Percentiles rank a stretch among this genome's conserved stretches.
Conservation (phyloP, 2,329 filamentous ascomycete species). For the Pyricularia grisea region DNA sequence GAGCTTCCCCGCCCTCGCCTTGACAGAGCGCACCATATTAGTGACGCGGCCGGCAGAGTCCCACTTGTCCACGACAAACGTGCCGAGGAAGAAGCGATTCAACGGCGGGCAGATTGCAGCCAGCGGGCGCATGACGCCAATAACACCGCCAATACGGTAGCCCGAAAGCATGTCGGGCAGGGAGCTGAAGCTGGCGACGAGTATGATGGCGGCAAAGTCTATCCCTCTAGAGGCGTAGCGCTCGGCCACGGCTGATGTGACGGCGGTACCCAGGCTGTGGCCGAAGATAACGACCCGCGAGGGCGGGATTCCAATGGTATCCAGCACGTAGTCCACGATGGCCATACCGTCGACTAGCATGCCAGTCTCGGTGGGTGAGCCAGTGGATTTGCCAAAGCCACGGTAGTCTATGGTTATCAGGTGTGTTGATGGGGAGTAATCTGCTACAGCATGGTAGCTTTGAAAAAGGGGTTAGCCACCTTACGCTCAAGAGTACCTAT, state of each 20-base stretch:
- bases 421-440: slow-evolving; percentile 60
- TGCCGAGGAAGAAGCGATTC: slow-evolving; percentile 44
- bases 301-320: slow-evolving; percentile 53
- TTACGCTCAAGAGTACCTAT: neutral
- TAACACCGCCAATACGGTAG: slow-evolving; percentile 68
- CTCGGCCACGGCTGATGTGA: slow-evolving; percentile 66
- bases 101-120: slow-evolving; percentile 51
- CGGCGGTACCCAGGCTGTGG: slow-evolving; percentile 82
- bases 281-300: slow-evolving; percentile 72
- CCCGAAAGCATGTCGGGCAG: slow-evolving; percentile 63
- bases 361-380: slow-evolving; percentile 70
- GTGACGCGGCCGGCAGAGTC: slow-evolving; percentile 57
- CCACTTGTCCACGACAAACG: slow-evolving; percentile 73
- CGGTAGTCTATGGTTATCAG: slow-evolving; percentile 87
- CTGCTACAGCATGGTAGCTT: slow-evolving; percentile 68
- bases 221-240: slow-evolving; percentile 51
- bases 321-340: slow-evolving; percentile 62
- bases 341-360: slow-evolving; percentile 71
- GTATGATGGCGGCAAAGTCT: slow-evolving; percentile 70
- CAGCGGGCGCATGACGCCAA: slow-evolving; percentile 74
- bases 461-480: slow-evolving; percentile 19
- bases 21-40: slow-evolving; percentile 42
- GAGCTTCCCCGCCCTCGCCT: slow-evolving; percentile 32
- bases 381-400: slow-evolving; percentile 74
- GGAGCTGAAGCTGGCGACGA: slow-evolving; percentile 72